Conservation (phyloP, 306 rosid species). For the Medicago lupulina region DNA sequence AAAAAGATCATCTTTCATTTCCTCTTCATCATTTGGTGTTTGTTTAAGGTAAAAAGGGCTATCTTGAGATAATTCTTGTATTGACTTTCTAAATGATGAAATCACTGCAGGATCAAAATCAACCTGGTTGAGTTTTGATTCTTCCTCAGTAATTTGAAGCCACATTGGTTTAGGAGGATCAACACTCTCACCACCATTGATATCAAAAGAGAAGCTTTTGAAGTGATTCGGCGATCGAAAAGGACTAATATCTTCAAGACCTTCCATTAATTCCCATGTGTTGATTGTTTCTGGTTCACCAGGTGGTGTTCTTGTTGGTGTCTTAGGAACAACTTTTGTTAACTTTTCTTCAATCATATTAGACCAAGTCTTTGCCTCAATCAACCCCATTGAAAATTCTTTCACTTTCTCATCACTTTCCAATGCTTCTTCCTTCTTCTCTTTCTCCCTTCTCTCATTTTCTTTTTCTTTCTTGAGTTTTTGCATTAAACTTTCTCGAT, state of each 20-base stretch:
- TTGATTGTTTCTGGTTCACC: conserved; percentile 95
- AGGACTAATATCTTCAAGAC: conserved; percentile 83
- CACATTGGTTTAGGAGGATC: conserved; percentile 64
- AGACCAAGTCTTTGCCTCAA: conserved; percentile 90
- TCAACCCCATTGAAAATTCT: conserved; percentile 45
- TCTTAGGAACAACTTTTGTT: conserved; percentile 65
- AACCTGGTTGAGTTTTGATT: conserved; percentile 37
- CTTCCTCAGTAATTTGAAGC: conserved; percentile 51
- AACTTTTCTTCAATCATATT: conserved; percentile 73
- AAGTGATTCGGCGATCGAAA: conserved; percentile 64
- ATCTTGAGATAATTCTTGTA: conserved; percentile 47
- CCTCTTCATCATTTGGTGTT: conserved; percentile 19
- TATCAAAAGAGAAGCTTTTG: conserved; percentile 84
- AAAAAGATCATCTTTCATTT: conserved; percentile 4
- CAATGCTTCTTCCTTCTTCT: neutral
- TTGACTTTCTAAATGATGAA: conserved; percentile 60
- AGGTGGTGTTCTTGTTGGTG: conserved; percentile 83
- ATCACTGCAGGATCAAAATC: conserved; percentile 75
- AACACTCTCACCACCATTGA: conserved; percentile 26
- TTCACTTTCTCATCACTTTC: conserved; percentile 2
- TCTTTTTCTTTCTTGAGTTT: conserved; percentile 7
- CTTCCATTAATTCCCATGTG: conserved; percentile 95
- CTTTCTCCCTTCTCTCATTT: conserved; percentile 9
- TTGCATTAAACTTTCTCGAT: conserved; percentile 13
- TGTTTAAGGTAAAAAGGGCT: conserved; percentile 45